Percentiles rank a stretch among this genome's conserved stretches.
Evolutionary conservation across 768 basidiomycete genomes (phyloP).

Genomic region (Hygrocybe coccinea): DNA sequence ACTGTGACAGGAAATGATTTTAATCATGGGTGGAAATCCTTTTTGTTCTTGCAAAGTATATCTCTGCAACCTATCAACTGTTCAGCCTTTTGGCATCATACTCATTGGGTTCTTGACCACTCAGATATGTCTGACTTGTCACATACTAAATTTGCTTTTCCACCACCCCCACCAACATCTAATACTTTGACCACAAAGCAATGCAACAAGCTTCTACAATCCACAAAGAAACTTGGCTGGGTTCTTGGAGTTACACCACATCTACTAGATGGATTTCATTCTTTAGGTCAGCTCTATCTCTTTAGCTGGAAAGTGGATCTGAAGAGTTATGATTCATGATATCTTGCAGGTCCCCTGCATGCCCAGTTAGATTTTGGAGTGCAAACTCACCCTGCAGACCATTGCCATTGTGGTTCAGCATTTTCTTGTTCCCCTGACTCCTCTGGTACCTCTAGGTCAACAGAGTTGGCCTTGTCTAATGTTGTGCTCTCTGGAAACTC

Average conservation of each 20-base stretch:
- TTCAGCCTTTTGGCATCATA: no score
- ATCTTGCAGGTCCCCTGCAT: neutral
- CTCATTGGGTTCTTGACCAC: no score
- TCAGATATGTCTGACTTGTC: slow-evolving; percentile 1
- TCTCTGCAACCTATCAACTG: no score
- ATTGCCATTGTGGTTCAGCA: slow-evolving; percentile 5
- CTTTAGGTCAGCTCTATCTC: neutral
- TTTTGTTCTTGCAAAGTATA: neutral
- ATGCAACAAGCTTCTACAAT: slow-evolving; percentile 36
- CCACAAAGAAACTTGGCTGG: slow-evolving; percentile 38
- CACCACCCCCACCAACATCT: slow-evolving; percentile 36
- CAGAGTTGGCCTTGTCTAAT: slow-evolving; percentile 10
- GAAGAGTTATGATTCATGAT: neutral
- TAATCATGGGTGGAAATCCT: slow-evolving; percentile 2
- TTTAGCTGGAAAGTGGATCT: neutral
- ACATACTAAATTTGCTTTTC: slow-evolving; percentile 14
- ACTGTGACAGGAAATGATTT: neutral
- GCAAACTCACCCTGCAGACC: neutral
- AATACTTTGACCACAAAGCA: slow-evolving; percentile 35
- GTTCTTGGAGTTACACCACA: slow-evolving; percentile 43
- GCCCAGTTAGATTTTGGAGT: neutral
- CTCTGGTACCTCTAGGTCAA: slow-evolving; percentile 15
- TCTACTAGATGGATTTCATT: slow-evolving; percentile 27
- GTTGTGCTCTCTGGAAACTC: neutral
- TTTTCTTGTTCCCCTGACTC: slow-evolving; percentile 16